These are phyloP conservation scores for Colletotrichum neosansevieriae DNA, from an alignment of 2,329 filamentous ascomycete species.

Conservation along the genomic window DNA sequence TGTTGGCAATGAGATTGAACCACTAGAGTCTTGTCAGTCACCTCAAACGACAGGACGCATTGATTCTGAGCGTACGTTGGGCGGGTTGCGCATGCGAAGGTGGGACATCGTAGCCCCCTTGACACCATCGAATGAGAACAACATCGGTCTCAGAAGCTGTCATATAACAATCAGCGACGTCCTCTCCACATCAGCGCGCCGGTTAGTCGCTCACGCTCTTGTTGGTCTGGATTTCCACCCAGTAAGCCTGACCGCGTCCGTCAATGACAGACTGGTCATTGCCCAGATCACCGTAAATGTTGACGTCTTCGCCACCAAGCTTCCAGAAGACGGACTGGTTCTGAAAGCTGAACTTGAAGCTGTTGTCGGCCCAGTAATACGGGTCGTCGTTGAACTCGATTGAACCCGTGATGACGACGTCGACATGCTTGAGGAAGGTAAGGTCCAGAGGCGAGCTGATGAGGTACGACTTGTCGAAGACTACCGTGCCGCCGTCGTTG, in stretches of 20 bases:
- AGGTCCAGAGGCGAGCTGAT: conserved; percentile 74
- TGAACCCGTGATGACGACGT: conserved; percentile 67
- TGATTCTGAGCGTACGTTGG: conserved; percentile 44
- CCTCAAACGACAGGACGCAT: no score
- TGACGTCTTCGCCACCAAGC: conserved; percentile 56
- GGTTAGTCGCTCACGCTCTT: conserved; percentile 12
- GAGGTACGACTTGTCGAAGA: conserved; percentile 70
- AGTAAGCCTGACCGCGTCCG: conserved; percentile 68
- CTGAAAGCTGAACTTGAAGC: conserved; percentile 74
- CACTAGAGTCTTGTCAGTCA: conserved; percentile 42
- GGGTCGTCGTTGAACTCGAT: conserved; percentile 75
- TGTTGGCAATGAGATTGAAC: conserved; percentile 73
- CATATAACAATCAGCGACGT: no score
- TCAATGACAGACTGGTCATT: conserved; percentile 58
- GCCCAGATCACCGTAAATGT: conserved; percentile 70
- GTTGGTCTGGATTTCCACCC: conserved; percentile 35
- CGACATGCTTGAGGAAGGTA: conserved; percentile 72
- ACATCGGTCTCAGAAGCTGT: conserved; percentile 29
- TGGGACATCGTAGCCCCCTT: conserved; percentile 35
- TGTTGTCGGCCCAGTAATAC: conserved; percentile 75
- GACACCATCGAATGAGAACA: conserved; percentile 31
- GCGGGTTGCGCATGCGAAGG: conserved; percentile 66
- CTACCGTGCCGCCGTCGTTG: conserved; percentile 72
- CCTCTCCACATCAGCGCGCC: not conserved
- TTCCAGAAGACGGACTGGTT: conserved; percentile 64